Base-by-base conservation (phyloP, 1,284 basidiomycete genomes). In the Apiotrichum mycotoxinovorans region DNA sequence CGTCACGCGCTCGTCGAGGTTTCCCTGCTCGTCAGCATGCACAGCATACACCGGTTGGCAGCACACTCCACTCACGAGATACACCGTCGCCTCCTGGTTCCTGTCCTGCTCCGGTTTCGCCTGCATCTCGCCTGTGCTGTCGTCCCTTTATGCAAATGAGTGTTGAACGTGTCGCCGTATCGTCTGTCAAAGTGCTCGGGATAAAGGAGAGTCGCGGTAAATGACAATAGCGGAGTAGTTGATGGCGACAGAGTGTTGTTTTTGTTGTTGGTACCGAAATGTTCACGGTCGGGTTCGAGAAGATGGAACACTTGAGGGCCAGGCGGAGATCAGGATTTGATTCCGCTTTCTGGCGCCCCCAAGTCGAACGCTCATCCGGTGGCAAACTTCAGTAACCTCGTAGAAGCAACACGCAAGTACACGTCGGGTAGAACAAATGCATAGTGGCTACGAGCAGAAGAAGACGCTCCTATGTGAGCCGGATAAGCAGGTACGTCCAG, bases 1-100 rank as follows among this genome's bases (percentile, higher is more conserved):
- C 10, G 89, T 84, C 70, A 89, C 92, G 56, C 91, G 84, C 75
- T 98, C 96, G 71, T 98, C 95, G 37, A 98, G 83, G 75, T 98
- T 98, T 62, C 95, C 95, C 92, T 95, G 64, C 8, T n/a, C 18
- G 56, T 61, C 33, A 61, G 53, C 52, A 14, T n/a, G n/a, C n/a
- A 30, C 30, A 30, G 1, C 11, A 12, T 4, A 12, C 2, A 20
- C 4, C 20, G 9, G 1, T 23, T 3, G 34, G 18, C 14, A 22
- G 15, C 7, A 37, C 25, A 34, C 25, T 12, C 10, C n/a, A 73
- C 85, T 65, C 62, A 91, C 92, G 62, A 96, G 80, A 73, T 96
- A 96, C 4, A 95, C 91, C 0, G 93, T 96, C 2, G 92, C 92
- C 76, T 96, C 93, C 72, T 94, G 91, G 73, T 94, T 94, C 69